Evolutionary conservation across 2,329 filamentous ascomycete species (phyloP).

Genomic region (Drechslerella stenobrocha): DNA sequence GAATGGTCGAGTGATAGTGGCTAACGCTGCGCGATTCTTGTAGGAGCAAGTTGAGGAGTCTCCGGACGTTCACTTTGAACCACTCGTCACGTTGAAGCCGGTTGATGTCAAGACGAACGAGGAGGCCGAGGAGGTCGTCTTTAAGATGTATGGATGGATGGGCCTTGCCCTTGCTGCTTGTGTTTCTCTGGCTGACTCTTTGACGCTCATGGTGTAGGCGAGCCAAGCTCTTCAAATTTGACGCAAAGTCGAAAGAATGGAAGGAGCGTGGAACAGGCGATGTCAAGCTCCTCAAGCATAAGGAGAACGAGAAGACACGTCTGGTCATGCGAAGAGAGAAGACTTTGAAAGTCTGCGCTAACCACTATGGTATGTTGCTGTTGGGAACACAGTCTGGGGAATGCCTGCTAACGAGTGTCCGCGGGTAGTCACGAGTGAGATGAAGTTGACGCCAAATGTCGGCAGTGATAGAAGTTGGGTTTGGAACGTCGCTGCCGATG

Average conservation of each 20-base stretch:
- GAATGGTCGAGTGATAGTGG: constrained; percentile 4
- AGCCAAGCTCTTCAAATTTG: constrained; percentile 98
- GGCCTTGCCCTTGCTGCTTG: not conserved
- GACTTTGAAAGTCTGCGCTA: constrained; percentile 99
- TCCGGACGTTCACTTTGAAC: constrained; percentile 94
- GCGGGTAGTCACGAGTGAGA: constrained; percentile 82
- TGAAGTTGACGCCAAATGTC: constrained; percentile 98
- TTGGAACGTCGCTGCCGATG: constrained; percentile 96
- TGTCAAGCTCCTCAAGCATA: constrained; percentile 95
- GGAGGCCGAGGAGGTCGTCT: constrained; percentile 92
- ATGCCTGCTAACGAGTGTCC: not conserved
- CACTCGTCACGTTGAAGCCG: constrained; percentile 92
- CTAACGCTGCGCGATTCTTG: not conserved
- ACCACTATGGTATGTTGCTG: constrained; percentile 86
- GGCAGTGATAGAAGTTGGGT: constrained; percentile 99
- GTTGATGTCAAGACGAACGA: constrained; percentile 98
- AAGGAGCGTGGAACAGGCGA: constrained; percentile 99
- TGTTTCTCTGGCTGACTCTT: constrained; percentile 4
- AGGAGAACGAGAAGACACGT: constrained; percentile 96
- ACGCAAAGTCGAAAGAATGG: constrained; percentile 90
- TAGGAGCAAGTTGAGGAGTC: constrained; percentile 79
- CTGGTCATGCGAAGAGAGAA: constrained; percentile 99
- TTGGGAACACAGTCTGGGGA: too few relatives aligned
- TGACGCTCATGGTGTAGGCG: constrained; percentile 58
- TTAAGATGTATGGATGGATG: constrained; percentile 80